Evolutionary conservation across 2,329 filamentous ascomycete species (phyloP), one percentile per base, ranked within the genome.

Genomic region (Penicillium sp.): DNA sequence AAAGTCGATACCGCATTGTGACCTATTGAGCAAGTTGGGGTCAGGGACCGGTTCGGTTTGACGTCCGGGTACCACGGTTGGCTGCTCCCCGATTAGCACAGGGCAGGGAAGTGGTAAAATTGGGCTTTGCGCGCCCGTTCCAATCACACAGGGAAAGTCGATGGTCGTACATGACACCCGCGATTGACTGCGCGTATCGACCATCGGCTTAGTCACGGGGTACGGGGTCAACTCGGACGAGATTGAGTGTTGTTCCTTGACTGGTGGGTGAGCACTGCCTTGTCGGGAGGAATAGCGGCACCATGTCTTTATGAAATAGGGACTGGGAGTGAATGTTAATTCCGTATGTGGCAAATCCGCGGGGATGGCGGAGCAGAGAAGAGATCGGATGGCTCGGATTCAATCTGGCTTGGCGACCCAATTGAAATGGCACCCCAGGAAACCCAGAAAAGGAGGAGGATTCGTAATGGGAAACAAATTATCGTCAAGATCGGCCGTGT

Each of bases 371-470:
- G 16, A 49, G 40, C 43, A 49, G 3, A 38, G 13, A 29, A 24
- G 8, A 13, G 14, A 49, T 16, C 32, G 40, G 51, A 44, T 16
- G 32, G 9, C 39, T 27, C 40, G 46, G 24, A 18, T 44, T 43
- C 24, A 24, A 24, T 24, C 29, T 16, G 3, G 14, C 27, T 14
- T 34, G 43, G 39, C 42, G 16, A 14, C n/a, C 42, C 42, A 51
- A 39, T 47, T 22, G 22, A 40, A 39, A 46, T 24, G n/a, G 22
- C 3, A 38, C 8, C 27, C 18, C 29, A 22, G 21, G 6, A 27
- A 27, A 27, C 5, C 24, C 24, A 27, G 8, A 59, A 61, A 64
- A 58, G 58, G 61, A 59, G 58, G 43, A 9, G 18, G 13, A 43
- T 49, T 34, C 36, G 13, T 31, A 42, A 43, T 48, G 13, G 27